A percentile compares a stretch with the other conserved stretches of the same genome.
These are phyloP conservation scores for Rhinocladiella mackenziei DNA, from an alignment of 2,329 filamentous ascomycete species.

Conservation along the genomic window DNA sequence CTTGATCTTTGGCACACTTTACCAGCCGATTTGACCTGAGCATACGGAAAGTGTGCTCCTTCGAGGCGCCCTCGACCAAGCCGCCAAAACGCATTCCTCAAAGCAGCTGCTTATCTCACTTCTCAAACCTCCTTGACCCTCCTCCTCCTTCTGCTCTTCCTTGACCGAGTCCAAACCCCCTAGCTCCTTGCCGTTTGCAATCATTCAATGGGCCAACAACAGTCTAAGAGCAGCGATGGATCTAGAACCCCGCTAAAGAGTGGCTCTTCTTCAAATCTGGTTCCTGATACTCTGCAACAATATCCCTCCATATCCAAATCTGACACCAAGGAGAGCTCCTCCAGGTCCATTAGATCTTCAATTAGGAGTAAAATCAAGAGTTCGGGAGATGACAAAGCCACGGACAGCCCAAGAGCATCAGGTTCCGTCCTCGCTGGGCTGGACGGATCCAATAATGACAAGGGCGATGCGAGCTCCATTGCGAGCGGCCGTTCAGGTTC, in stretches of 20 bases:
- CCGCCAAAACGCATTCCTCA: conserved; percentile 34
- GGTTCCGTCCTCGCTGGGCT: conserved; percentile 59
- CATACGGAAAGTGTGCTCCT: conserved; percentile 26
- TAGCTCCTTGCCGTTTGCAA: conserved; percentile 3
- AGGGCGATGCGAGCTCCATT: conserved; percentile 69
- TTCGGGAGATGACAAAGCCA: conserved; percentile 57
- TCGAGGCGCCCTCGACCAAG: conserved; percentile 15
- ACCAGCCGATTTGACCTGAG: conserved; percentile 16
- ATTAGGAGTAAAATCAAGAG: conserved; percentile 71
- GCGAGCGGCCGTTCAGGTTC: conserved; percentile 48
- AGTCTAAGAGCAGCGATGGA: conserved; percentile 52
- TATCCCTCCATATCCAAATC: conserved; percentile 90
- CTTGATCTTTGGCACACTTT: not conserved
- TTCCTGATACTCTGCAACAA: conserved; percentile 64
- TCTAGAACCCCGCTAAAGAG: conserved; percentile 46
- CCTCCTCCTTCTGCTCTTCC: conserved; percentile 9
- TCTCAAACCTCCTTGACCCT: conserved; percentile 35
- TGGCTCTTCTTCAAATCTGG: conserved; percentile 35
- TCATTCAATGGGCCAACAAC: conserved; percentile 49
- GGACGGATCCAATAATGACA: conserved; percentile 56
- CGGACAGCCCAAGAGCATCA: conserved; percentile 77
- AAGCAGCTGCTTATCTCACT: conserved; percentile 34
- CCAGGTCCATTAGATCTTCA: conserved; percentile 74
- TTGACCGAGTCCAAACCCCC: conserved; percentile 5
- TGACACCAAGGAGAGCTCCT: conserved; percentile 81